phyloP scores from a whole-genome alignment of 2,329 filamentous ascomycete species.

The Mycosphaerella arachidis region DNA sequence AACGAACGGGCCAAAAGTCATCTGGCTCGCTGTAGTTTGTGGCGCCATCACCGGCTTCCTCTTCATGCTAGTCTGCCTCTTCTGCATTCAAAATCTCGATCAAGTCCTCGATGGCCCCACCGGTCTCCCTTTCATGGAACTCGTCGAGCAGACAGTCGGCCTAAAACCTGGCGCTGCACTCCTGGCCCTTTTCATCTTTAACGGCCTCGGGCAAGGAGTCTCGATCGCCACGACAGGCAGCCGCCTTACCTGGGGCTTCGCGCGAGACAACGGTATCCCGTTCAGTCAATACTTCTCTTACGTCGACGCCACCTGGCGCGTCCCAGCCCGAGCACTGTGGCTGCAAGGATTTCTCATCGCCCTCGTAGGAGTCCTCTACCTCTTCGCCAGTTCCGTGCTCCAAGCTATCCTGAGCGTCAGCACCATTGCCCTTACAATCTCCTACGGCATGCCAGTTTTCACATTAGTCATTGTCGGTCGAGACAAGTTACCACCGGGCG shows the following conservation, averaged over 20 bases:
- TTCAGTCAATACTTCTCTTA: conserved; percentile 29
- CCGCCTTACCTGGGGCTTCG: conserved; percentile 28
- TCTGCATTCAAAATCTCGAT: conserved; percentile 50
- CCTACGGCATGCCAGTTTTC: conserved; percentile 39
- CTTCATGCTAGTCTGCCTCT: conserved; percentile 55
- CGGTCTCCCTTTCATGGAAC: conserved; percentile 56
- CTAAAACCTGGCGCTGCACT: conserved; percentile 44
- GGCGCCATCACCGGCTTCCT: conserved; percentile 46
- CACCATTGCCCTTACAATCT: conserved; percentile 41
- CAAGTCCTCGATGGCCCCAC: conserved; percentile 43
- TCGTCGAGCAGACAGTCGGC: conserved; percentile 51
- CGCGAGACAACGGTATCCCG: conserved; percentile 25
- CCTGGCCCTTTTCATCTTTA: conserved; percentile 52
- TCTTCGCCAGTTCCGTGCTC: conserved; percentile 39
- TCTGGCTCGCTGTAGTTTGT: conserved; percentile 50
- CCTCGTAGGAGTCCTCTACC: conserved; percentile 48
- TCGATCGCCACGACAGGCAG: conserved; percentile 44
- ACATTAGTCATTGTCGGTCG: conserved; percentile 45
- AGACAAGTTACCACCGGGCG: conserved; percentile 45
- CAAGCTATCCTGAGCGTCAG: conserved; percentile 42
- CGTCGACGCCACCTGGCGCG: conserved; percentile 49
- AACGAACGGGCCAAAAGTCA: conserved; percentile 48
- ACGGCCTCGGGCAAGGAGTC: conserved; percentile 52
- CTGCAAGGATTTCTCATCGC: conserved; percentile 46
- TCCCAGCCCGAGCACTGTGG: conserved; percentile 51